Base-by-base conservation (phyloP, 2,329 filamentous ascomycete species). In the Fusarium stilboides region DNA sequence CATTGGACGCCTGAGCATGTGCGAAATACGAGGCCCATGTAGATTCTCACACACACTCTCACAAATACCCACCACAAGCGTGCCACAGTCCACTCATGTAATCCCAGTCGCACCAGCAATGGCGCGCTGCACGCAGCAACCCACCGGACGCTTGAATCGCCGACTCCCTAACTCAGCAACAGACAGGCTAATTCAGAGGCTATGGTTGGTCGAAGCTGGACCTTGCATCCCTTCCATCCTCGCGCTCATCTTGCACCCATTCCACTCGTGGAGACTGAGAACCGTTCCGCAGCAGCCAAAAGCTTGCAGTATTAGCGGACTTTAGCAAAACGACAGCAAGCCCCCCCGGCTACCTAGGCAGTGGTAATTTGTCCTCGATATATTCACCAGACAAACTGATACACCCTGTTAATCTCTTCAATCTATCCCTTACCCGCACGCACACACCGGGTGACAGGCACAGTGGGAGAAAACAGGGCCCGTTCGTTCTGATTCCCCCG, bases 81-180 rank as follows among this genome's bases (percentile, higher is more conserved):
- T 65, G 62, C 62, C 62, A 70, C 67, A 56, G 57, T 62, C 62
- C 58, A 70, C 67, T 70, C 67, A 68, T 57, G 67, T 54, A 70
- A 70, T 64, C 67, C 62, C 45, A 66, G 67, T 70, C 67, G 67
- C 67, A 70, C 67, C 66, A 70, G 66, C 67, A 68, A 70, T 70
- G 67, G 66, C 62, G 66, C 62, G 57, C 67, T 69, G 64, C 60
- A 69, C 62, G 59, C 55, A 68, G 63, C 62, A 60, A 64, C 60
- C 62, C 68, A 70, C 71, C 59, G 43, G 58, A 63, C 55, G 55
- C 64, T 66, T 68, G 64, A 74, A 74, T 70, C 65, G 59, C 55
- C 54, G 64, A 72, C 71, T 74, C 71, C 72, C 72, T 57, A 74
- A 74, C 72, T 74, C 64, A 74, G 72, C 70, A 74, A 74, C 70